Evolutionary conservation across 2,329 filamentous ascomycete species (phyloP).

Genomic region (Botryotinia narcissicola): DNA sequence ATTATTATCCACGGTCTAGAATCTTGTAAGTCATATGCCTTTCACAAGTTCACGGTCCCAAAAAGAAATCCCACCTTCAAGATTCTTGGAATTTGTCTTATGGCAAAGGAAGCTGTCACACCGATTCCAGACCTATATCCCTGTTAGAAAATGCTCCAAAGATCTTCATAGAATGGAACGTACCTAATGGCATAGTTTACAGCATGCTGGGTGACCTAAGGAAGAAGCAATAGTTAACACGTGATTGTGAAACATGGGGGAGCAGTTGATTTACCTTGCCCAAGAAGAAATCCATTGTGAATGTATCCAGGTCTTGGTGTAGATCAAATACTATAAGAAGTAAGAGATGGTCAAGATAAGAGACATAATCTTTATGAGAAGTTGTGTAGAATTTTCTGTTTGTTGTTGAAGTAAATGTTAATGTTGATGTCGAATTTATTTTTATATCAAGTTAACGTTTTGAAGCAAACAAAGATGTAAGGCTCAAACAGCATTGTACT

Average conservation of each 20-base stretch:
- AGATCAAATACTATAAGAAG: background rate
- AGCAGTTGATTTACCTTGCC: conserved; percentile 49
- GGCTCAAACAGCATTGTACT: background rate
- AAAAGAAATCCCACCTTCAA: conserved; percentile 54
- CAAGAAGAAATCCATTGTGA: conserved; percentile 47
- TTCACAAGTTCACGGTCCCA: background rate
- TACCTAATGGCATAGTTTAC: conserved; percentile 83
- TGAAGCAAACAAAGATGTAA: background rate
- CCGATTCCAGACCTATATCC: conserved; percentile 67
- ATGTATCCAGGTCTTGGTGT: background rate
- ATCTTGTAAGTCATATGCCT: conserved; percentile 5
- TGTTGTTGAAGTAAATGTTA: background rate
- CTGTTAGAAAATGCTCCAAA: background rate
- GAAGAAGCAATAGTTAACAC: conserved; percentile 27
- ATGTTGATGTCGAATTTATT: background rate
- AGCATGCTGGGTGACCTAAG: conserved; percentile 55
- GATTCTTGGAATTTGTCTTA: conserved; percentile 75
- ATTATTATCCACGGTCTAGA: conserved; percentile 65
- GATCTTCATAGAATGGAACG: background rate
- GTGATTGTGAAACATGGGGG: conserved; percentile 20
- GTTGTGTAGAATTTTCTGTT: background rate
- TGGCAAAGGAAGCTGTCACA: conserved; percentile 80
- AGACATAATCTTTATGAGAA: background rate
- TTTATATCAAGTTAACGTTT: background rate
- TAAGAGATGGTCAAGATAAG: background rate